Conservation (phyloP, 1,284 basidiomycete genomes). For the Grifola frondosa region DNA sequence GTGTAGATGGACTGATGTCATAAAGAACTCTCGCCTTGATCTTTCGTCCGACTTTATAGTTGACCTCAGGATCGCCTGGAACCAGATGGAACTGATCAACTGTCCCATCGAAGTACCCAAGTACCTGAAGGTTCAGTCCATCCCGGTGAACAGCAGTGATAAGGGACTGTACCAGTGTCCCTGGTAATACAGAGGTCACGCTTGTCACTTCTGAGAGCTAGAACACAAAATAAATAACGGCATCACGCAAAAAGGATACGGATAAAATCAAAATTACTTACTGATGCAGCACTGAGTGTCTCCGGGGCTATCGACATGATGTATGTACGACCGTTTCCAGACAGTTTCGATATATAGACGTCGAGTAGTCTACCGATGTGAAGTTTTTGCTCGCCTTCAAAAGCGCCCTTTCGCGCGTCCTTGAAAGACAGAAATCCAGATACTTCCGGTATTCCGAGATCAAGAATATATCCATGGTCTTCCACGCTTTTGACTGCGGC, state of each 20-base stretch:
- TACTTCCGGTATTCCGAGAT: constrained; percentile 75
- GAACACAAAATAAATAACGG: constrained; percentile 6
- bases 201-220: constrained; percentile 77
- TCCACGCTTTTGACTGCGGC: constrained; percentile 85
- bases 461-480: constrained; percentile 93
- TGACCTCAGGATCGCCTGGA: constrained; percentile 45
- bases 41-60: constrained; percentile 82
- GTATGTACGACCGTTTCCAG: constrained; percentile 72
- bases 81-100: constrained; percentile 83
- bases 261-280: constrained; percentile 41
- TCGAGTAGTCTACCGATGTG: constrained; percentile 67
- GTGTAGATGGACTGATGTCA: constrained; percentile 66
- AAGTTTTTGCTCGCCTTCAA: constrained; percentile 46
- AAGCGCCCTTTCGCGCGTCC: constrained; percentile 49
- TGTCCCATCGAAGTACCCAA: constrained; percentile 94
- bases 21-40: constrained; percentile 89
- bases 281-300: constrained; percentile 49
- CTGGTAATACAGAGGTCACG: constrained; percentile 84
- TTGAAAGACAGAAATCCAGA: constrained; percentile 82
- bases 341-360: constrained; percentile 60
- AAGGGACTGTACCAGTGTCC: constrained; percentile 81
- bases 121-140: constrained; percentile 88
- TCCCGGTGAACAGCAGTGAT: constrained; percentile 78
- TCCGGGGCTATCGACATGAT: constrained; percentile 54
- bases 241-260: no score